phyloP scores from a whole-genome alignment of 2,329 filamentous ascomycete genomes.

The Colletotrichum horii region DNA sequence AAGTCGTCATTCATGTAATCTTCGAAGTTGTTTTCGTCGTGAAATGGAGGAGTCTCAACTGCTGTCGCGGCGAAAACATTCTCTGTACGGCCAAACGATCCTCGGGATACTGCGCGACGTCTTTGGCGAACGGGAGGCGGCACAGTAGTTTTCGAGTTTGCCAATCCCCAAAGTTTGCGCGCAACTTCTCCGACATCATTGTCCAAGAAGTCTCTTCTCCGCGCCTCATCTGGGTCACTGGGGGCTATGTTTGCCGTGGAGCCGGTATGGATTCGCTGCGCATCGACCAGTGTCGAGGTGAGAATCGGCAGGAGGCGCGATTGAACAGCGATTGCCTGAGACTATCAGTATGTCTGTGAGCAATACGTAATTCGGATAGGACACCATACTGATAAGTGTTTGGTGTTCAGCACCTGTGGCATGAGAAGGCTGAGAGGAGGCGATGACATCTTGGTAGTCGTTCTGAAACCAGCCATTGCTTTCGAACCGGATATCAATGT shows the following conservation, averaged over 20 bases:
- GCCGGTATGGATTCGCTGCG: neutral
- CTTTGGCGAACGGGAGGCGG: neutral
- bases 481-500: neutral
- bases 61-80: neutral
- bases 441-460: neutral
- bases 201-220: neutral
- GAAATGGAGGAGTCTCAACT: neutral
- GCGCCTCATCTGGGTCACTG: neutral
- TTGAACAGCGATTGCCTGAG: constrained; percentile 6
- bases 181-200: neutral
- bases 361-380: neutral
- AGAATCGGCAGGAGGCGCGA: constrained; percentile 30
- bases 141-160: neutral
- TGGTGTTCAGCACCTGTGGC: neutral
- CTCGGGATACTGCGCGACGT: neutral
- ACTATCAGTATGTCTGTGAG: neutral
- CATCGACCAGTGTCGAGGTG: constrained; percentile 29
- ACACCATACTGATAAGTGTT: neutral
- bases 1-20: constrained; percentile 17
- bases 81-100: neutral
- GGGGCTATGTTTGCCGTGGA: neutral
- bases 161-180: neutral
- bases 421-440: neutral
- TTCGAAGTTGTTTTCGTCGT: neutral
- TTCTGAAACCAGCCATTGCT: neutral